phyloP scores from a whole-genome alignment of 768 basidiomycete genomes.

The Lactarius pseudohatsudake region DNA sequence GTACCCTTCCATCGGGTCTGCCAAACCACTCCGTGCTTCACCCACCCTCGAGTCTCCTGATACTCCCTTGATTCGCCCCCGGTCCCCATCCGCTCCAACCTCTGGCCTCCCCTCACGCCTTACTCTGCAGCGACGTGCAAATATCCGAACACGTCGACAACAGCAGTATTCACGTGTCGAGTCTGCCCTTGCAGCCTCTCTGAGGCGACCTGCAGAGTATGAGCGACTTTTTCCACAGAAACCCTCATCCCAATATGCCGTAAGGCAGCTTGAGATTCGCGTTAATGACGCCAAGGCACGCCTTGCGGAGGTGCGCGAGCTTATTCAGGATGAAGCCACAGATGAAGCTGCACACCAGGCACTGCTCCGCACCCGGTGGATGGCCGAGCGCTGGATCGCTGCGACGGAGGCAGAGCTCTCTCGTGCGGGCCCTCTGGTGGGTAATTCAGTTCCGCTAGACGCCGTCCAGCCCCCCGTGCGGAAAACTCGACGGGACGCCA shows the following conservation, averaged over 20 bases:
- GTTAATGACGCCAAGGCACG: slow-evolving; percentile 15
- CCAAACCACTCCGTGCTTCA: slow-evolving; percentile 1
- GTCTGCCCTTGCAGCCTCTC: slow-evolving; percentile 13
- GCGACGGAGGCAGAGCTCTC: slow-evolving; percentile 16
- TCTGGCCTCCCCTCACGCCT: background rate
- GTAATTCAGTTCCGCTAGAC: background rate
- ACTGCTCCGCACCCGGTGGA: slow-evolving; percentile 26
- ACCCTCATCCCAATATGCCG: slow-evolving; percentile 18
- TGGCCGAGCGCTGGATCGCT: slow-evolving; percentile 26
- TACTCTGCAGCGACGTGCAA: slow-evolving; percentile 9
- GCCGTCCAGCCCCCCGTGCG: background rate
- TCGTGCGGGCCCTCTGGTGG: background rate
- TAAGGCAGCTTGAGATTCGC: slow-evolving; percentile 16
- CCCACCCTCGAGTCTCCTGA: background rate
- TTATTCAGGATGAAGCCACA: slow-evolving; percentile 16
- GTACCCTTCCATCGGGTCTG: slow-evolving; percentile 7
- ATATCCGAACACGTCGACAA: slow-evolving; percentile 10
- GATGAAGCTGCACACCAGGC: slow-evolving; percentile 12
- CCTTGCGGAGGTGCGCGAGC: slow-evolving; percentile 23
- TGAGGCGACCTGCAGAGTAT: slow-evolving; percentile 12
- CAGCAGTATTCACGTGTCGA: slow-evolving; percentile 25
- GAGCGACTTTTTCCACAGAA: slow-evolving; percentile 13
- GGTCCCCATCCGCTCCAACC: background rate
- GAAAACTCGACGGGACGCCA: slow-evolving; percentile 19
- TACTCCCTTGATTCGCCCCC: background rate